Base-by-base conservation (phyloP, 192 early-diverging fungal genomes). In the Jimgerdemannia lactiflua region DNA sequence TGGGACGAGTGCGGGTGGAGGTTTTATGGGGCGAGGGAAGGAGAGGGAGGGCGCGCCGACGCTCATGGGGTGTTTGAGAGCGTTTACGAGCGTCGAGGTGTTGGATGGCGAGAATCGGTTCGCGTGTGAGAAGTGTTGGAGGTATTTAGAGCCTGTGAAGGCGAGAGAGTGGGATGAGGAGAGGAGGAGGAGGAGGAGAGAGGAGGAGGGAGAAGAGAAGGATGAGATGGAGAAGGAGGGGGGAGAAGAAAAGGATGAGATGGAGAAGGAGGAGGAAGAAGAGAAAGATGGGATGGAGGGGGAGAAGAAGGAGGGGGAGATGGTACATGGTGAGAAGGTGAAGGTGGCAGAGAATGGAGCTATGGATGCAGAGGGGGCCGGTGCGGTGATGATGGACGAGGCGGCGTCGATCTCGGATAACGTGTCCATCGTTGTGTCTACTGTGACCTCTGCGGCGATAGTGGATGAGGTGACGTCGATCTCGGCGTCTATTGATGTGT, bases 91-190 rank as follows among this genome's bases (percentile, higher is more conserved):
- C 49, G 89, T 91, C 3, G 92, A 93, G 70, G 66, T 73, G 9
- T 71, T 93, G 40, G 89, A 91, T n/a, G 90, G 89, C 3, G 84
- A 88, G 14, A 85, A 91, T 75, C 78, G 76, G 7, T 92, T 87
- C 74, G 84, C 86, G 1, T 93, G 92, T 73, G 90, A 92, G 10
- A 79, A 87, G 59, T 93, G 92, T 70, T 84, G 80, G 64, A 89
- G 83, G 70, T 44, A 78, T n/a, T 39, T 67, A 18, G 67, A 80
- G 20, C 65, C 20, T 17, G 69, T 65, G 40, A 72, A 76, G 49
- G 49, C 49, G 14, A 59, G 14, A 59, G 14, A 59, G 49, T 59
- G 49, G 49, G 49, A 59, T 59, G 49, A 59, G 49, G 49, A 59
- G 14, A 10, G 49, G 6, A 14, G 14, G 49, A 59, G 14, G 49